A percentile compares a stretch with the other conserved stretches of the same genome.
Evolutionary conservation across 495 filamentous ascomycete species (phyloP).

Genomic region (Filosporella fistucella): DNA sequence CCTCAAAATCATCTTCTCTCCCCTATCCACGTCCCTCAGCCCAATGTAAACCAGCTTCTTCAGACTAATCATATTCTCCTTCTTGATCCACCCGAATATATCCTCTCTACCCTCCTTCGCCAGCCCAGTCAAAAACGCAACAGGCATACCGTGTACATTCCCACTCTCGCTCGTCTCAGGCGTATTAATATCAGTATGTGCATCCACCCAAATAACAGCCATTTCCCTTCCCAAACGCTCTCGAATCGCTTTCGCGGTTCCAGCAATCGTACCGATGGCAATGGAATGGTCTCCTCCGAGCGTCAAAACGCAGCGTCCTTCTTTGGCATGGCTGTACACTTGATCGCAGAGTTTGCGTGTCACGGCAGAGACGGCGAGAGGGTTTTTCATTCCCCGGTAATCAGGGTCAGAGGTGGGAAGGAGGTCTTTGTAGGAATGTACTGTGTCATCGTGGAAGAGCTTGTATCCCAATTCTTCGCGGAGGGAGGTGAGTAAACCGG

Average conservation of each 20-base stretch:
- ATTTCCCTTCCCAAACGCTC: constrained; percentile 79
- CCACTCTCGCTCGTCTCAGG: constrained; percentile 86
- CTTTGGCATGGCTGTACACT: constrained; percentile 79
- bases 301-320: constrained; percentile 86
- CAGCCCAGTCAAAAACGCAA: constrained; percentile 84
- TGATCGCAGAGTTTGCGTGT: constrained; percentile 74
- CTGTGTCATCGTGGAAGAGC: constrained; percentile 75
- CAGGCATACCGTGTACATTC: constrained; percentile 98
- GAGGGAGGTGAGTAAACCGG: constrained; percentile 82
- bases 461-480: constrained; percentile 81
- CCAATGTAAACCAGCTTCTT: constrained; percentile 97
- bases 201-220: constrained; percentile 97
- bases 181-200: constrained; percentile 95
- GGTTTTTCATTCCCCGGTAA: constrained; percentile 89
- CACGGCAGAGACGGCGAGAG: constrained; percentile 82
- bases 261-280: constrained; percentile 87
- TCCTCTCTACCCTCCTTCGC: constrained; percentile 64
- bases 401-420: constrained; percentile 71
- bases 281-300: constrained; percentile 96
- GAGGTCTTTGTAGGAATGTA: constrained; percentile 78
- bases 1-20: constrained; percentile 84
- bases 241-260: constrained; percentile 76
- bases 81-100: constrained; percentile 83
- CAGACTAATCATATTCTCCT: constrained; percentile 49
- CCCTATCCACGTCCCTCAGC: constrained; percentile 83